Evolutionary conservation across 1,139 yeast species (phyloP), one percentile per base, ranked within the genome.

Genomic region (Lodderomyces oxycetoniae): DNA sequence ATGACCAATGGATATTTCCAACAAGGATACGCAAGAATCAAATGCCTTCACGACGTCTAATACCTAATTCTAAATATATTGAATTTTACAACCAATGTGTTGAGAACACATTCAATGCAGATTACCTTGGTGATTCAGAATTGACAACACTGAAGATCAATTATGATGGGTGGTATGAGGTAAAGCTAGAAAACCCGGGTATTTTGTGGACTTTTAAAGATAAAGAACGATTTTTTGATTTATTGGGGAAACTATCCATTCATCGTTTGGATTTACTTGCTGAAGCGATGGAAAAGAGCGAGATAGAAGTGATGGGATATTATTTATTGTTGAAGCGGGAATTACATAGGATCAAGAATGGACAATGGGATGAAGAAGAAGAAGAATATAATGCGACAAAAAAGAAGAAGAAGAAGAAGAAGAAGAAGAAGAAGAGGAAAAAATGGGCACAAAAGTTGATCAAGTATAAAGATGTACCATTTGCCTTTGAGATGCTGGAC

Each of bases 401-500:
- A 38, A 41, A 12, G 36, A 41, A n/a, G 41, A 48, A 31, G 61
- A 60, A 34, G 16, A 20, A 31, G 25, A 24, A 25, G 26, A 11
- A 21, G 28, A 25, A 22, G 19, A 28, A 14, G 14, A 19, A 8
- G 20, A 11, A 13, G 25, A 4, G 35, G 13, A 32, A 34, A 16
- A 29, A 40, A 16, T 22, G 33, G 22, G 34, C 44, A 6, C 39
- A 41, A 16, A 40, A 43, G 7, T 44, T 61, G 28, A 47, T 67
- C 10, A 48, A 52, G 6, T 62, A 66, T 49, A 51, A 52, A 16
- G 73, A 73, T 3, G 51, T 77, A 17, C 84, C 84, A 1, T 57
- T 63, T 2, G 73, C 79, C 1, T 57, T 58, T 41, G 86, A 79
- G 48, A 67, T 77, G 70, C 65, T 71, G 39, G 62, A 61, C 13